phyloP scores from a whole-genome alignment of 345 rosid species.

The Leavenworthia alabamica region DNA sequence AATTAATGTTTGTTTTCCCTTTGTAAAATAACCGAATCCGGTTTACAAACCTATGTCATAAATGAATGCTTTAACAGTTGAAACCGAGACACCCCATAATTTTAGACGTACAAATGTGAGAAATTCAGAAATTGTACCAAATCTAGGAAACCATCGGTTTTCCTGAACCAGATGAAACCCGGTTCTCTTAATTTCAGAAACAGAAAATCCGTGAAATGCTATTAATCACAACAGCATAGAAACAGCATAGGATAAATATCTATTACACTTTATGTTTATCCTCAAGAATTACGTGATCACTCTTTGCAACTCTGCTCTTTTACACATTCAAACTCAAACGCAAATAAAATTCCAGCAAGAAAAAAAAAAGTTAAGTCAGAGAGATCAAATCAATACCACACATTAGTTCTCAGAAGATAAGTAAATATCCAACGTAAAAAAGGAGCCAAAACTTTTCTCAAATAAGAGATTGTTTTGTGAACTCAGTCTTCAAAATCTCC shows the following conservation, averaged over 20 bases:
- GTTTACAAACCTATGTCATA: not conserved
- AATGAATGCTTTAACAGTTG: not conserved
- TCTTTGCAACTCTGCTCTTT: slow-evolving; percentile 3
- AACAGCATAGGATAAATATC: slow-evolving; percentile 17
- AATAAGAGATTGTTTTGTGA: not conserved
- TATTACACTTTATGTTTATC: slow-evolving; percentile 13
- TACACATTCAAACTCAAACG: slow-evolving; percentile 8
- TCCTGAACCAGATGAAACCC: not conserved
- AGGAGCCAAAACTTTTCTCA: slow-evolving; percentile 18
- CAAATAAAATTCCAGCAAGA: not conserved
- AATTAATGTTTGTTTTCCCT: not conserved
- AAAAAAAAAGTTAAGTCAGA: not conserved
- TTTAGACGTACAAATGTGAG: not conserved
- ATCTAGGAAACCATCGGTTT: not conserved
- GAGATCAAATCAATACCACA: slow-evolving; percentile 7
- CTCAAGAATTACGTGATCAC: slow-evolving; percentile 25
- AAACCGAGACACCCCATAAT: not conserved
- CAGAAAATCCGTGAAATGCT: slow-evolving; percentile 17
- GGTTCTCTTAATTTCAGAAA: not conserved
- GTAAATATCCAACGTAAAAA: not conserved
- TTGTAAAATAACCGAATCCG: not conserved
- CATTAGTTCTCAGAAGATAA: not conserved
- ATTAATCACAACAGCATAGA: slow-evolving; percentile 10
- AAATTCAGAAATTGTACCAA: not conserved
- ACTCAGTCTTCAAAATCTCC: slow-evolving; percentile 90